Conservation (phyloP, 305 asterid genomes). For the Solanum hybrid region DNA sequence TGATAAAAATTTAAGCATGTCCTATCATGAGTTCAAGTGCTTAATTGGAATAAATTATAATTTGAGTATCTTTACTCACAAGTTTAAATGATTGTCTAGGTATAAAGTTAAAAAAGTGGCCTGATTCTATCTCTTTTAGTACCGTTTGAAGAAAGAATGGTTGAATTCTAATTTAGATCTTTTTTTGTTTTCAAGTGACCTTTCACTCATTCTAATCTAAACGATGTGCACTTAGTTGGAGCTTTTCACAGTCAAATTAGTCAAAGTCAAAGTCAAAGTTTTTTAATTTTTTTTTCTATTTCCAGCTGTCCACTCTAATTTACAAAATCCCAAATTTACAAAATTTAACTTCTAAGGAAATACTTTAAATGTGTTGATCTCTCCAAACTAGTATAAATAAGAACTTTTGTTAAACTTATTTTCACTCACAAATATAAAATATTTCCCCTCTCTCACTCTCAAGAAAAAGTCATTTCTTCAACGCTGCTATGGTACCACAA, state of each 20-base stretch:
- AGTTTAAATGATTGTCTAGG: not conserved
- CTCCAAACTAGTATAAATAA: not conserved
- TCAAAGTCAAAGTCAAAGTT: not conserved
- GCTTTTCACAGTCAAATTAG: not conserved
- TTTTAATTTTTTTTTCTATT: not conserved
- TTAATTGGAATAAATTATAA: not conserved
- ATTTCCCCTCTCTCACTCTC: not conserved
- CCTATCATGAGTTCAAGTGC: not conserved
- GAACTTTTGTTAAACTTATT: not conserved
- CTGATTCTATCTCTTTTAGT: not conserved
- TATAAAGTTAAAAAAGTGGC: not conserved
- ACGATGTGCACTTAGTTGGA: not conserved
- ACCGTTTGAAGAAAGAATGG: not conserved
- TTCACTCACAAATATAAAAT: not conserved
- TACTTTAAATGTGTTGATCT: not conserved
- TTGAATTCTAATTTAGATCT: not conserved
- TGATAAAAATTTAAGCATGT: not conserved
- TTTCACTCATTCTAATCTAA: not conserved
- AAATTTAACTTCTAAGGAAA: not conserved
- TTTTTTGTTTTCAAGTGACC: not conserved
- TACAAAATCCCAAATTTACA: not conserved
- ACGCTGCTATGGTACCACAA: conserved; percentile 49
- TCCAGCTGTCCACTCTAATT: not conserved
- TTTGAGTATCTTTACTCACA: not conserved
- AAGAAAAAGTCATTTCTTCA: not conserved